Base-by-base conservation (phyloP, 495 filamentous ascomycete species). In the Penicillium cinerascens region DNA sequence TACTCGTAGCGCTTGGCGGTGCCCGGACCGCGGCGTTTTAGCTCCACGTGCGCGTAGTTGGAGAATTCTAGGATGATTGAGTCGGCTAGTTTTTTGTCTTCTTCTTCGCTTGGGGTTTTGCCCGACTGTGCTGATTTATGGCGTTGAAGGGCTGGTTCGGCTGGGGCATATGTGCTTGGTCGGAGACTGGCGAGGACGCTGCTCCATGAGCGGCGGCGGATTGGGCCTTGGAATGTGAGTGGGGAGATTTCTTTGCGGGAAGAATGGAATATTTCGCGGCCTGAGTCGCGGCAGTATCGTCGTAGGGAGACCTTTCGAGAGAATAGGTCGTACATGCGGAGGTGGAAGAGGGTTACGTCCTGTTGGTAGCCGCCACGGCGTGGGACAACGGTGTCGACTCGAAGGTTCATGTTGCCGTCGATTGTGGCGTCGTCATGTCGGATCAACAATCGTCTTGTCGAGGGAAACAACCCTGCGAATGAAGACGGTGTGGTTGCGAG, bases 321-420 rank as follows among this genome's bases (percentile, higher is more conserved):
- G 62, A 84, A 84, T 58, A 98, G 73, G 68, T 97, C 92, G 61
- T 96, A 86, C 92, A 98, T 96, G 54, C 92, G 87, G 38, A 97
- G 77, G 70, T 98, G 91, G 70, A 97, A 97, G 38, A 98, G 83
- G 40, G 88, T 93, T 36, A 95, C 80, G 44, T 85, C 82, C 56
- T 82, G 82, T 43, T 70, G 66, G 43, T 68, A 70, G 46, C 82
- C 83, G 11, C 78, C 77, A n/a, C 73, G 58, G 6, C 69, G 73
- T 29, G 75, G 71, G 37, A 89, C 81, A 48, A 86, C 76, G 15
- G 91, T 91, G 65, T 97, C 91, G 44, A 98, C 79, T 38, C 92
- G 85, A 47, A 98, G 78, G 66, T 97, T 96, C 93, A 97, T 96
- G 77, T 97, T 96, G 17, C 93, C 92, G 68, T 98, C 93, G 16